Conservation (phyloP, 176 grass and related monocot species). For the Triticum urartu region DNA sequence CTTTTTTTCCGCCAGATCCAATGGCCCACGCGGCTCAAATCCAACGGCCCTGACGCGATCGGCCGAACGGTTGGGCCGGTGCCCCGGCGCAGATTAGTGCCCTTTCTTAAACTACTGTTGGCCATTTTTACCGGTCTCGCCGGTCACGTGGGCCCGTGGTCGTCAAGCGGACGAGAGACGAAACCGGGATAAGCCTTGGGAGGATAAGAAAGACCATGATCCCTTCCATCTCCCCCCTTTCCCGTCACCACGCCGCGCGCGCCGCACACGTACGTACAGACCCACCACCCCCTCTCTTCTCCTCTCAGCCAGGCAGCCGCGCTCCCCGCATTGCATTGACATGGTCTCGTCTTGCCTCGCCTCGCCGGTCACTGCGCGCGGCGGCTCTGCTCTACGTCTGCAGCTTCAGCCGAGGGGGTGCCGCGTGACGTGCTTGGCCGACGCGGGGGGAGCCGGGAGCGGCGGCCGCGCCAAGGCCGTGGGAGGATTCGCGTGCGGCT, state of each 20-base stretch:
- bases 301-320: neutral
- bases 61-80: too few species aligned
- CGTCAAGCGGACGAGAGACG: conserved; percentile 34
- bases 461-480: conserved; percentile 19
- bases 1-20: too few species aligned
- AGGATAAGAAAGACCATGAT: conserved; percentile 29
- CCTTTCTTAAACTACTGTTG: neutral
- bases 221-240: neutral
- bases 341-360: conserved; percentile 48
- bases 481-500: conserved; percentile 67
- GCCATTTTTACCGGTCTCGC: neutral
- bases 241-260: neutral
- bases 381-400: neutral
- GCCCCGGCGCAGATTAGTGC: too few species aligned
- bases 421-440: conserved; percentile 41
- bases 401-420: conserved; percentile 14
- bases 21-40: too few species aligned
- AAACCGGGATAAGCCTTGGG: conserved; percentile 25
- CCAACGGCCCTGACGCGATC: too few species aligned
- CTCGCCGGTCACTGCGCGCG: conserved; percentile 22
- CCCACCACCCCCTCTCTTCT: neutral
- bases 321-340: neutral
- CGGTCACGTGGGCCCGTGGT: conserved; percentile 1
- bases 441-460: neutral
- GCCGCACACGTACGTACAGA: neutral